Evolutionary conservation across 257 asterid genomes (phyloP).

Genomic region (Mitragyna speciosa): DNA sequence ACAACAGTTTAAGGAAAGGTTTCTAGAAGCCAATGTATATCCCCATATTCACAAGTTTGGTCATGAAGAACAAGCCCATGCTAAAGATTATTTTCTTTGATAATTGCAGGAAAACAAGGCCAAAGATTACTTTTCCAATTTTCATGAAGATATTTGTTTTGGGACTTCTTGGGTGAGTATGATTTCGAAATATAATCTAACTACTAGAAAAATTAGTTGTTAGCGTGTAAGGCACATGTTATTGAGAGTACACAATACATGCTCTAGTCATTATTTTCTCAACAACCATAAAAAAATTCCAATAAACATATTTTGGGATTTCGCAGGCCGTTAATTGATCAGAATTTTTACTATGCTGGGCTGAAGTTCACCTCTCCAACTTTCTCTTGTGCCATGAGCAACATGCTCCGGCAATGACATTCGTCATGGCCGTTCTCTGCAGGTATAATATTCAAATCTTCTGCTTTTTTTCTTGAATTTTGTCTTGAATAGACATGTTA

Average conservation of each 20-base stretch:
- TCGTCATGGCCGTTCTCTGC: slow-evolving; percentile 77
- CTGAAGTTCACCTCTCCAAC: slow-evolving; percentile 80
- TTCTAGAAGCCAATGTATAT: no score
- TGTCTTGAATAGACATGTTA: not conserved
- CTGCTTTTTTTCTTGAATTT: no score
- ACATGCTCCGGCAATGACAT: slow-evolving; percentile 92
- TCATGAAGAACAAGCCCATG: not conserved
- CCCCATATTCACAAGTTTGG: no score
- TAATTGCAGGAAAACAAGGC: slow-evolving; percentile 71
- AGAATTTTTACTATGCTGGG: slow-evolving; percentile 84
- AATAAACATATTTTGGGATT: not conserved
- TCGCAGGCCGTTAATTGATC: slow-evolving; percentile 88
- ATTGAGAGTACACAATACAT: not conserved
- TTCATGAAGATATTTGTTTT: slow-evolving; percentile 86
- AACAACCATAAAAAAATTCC: not conserved
- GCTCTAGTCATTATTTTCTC: not conserved
- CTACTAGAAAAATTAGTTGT: not conserved
- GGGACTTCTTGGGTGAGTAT: slow-evolving; percentile 87
- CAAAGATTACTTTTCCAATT: slow-evolving; percentile 74
- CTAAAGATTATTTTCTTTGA: not conserved
- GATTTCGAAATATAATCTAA: not conserved
- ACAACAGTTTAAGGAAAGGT: no score
- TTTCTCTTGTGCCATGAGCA: slow-evolving; percentile 87
- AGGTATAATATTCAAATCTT: slow-evolving; percentile 40
- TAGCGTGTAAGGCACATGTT: not conserved